Evolutionary conservation across 441 rosid species (phyloP).

Genomic region (Erodium texanum): DNA sequence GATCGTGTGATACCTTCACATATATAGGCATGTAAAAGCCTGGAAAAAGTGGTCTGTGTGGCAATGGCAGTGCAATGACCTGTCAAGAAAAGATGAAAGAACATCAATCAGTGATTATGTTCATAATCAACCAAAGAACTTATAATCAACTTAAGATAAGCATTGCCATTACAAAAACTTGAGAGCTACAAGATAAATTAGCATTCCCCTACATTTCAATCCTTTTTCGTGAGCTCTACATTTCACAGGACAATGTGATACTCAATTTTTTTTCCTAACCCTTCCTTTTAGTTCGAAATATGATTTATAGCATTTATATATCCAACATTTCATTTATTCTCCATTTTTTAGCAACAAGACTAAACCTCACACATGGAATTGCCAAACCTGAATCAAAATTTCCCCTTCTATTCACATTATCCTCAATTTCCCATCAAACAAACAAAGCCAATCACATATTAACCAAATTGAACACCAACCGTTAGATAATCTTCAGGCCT

Average conservation of each 20-base stretch:
- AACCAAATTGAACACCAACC: slow-evolving; percentile 31
- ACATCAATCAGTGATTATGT: background rate
- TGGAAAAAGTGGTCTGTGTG: slow-evolving; percentile 92
- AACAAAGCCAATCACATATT: background rate
- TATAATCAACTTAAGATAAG: background rate
- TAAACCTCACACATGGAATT: background rate
- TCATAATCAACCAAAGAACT: background rate
- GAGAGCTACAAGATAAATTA: background rate
- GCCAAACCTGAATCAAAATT: background rate
- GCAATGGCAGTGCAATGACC: slow-evolving; percentile 86
- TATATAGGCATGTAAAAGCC: slow-evolving; percentile 97
- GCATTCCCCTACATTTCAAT: background rate
- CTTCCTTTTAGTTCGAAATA: background rate
- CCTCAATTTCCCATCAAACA: background rate
- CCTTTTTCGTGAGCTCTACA: background rate
- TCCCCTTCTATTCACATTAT: background rate
- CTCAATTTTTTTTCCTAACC: background rate
- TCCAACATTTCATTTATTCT: background rate
- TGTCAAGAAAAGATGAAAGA: slow-evolving; percentile 23
- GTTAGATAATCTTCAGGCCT: slow-evolving; percentile 82
- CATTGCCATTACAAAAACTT: background rate
- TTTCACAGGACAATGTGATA: background rate
- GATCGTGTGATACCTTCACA: slow-evolving; percentile 60
- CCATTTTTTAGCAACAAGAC: no score
- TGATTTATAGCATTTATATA: background rate